phyloP scores from a whole-genome alignment of 2,329 filamentous ascomycete genomes.

The Aureobasidium sp. region DNA sequence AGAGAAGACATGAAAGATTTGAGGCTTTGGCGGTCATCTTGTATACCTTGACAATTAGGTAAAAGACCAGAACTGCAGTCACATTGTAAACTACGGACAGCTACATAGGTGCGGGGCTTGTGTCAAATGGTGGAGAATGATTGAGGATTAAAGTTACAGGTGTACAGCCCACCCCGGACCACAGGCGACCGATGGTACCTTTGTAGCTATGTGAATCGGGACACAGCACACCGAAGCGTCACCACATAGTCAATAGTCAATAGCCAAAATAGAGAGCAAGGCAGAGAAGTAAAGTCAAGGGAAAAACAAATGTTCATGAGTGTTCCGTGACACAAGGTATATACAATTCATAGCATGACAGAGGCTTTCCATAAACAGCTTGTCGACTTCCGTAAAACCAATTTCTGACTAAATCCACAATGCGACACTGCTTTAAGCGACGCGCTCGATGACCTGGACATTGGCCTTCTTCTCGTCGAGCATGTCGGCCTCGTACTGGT shows the following conservation, averaged over 20 bases:
- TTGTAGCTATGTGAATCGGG: background rate
- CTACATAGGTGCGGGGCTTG: background rate
- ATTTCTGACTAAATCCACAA: background rate
- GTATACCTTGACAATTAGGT: too few species aligned
- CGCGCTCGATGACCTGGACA: constrained; percentile 15
- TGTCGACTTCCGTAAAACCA: background rate
- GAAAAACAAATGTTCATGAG: background rate
- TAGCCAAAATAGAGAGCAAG: too few species aligned
- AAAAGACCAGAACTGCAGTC: background rate
- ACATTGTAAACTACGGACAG: background rate
- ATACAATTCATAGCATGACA: constrained; percentile 5
- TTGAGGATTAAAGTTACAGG: background rate
- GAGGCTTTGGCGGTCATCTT: background rate
- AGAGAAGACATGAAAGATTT: constrained; percentile 4
- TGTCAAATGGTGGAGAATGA: background rate
- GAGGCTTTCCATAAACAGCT: background rate
- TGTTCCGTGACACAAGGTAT: constrained; percentile 4
- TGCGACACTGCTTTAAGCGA: background rate
- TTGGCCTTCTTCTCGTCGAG: constrained; percentile 15
- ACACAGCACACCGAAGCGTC: background rate
- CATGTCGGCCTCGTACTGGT: constrained; percentile 13
- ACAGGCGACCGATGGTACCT: background rate
- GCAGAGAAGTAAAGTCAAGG: background rate
- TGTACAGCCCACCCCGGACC: background rate
- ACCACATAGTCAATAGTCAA: too few species aligned